Evolutionary conservation across 129 eudicot genomes (phyloP).

Genomic region (Lactuca sativa): DNA sequence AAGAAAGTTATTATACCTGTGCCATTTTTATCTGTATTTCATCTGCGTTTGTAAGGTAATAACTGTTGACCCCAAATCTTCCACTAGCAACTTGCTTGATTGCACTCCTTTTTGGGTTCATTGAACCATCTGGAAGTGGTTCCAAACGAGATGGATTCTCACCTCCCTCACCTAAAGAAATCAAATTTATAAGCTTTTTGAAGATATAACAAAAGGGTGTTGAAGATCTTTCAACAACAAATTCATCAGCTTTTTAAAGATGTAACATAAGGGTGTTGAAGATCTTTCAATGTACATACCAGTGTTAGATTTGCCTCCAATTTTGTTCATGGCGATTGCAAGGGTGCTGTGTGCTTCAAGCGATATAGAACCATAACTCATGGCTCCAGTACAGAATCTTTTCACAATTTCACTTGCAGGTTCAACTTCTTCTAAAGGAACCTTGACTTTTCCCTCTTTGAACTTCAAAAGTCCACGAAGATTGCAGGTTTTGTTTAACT

Average conservation of each 20-base stretch:
- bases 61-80: constrained; percentile 96
- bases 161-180: constrained; percentile 88
- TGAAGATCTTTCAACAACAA: background rate
- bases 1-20: constrained; percentile 54
- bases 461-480: constrained; percentile 87
- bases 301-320: constrained; percentile 97
- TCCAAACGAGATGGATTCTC: constrained; percentile 98
- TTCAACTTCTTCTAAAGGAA: constrained; percentile 93
- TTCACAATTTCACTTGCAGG: constrained; percentile 98
- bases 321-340: constrained; percentile 93
- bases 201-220: background rate
- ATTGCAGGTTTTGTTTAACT: constrained; percentile 76
- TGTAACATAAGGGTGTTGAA: background rate
- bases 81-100: constrained; percentile 99
- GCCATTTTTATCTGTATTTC: constrained; percentile 99
- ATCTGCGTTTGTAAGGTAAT: constrained; percentile 92
- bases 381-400: constrained; percentile 95
- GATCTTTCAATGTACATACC: constrained; percentile 45
- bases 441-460: constrained; percentile 54
- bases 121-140: constrained; percentile 93
- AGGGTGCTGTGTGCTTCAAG: constrained; percentile 94
- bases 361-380: constrained; percentile 98
- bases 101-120: constrained; percentile 88
- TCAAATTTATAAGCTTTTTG: background rate
- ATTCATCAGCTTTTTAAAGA: background rate